A percentile compares a stretch with the other conserved stretches of the same genome.
phyloP scores from a whole-genome alignment of 2,329 filamentous ascomycete species.

The Ramularia endophylla region DNA sequence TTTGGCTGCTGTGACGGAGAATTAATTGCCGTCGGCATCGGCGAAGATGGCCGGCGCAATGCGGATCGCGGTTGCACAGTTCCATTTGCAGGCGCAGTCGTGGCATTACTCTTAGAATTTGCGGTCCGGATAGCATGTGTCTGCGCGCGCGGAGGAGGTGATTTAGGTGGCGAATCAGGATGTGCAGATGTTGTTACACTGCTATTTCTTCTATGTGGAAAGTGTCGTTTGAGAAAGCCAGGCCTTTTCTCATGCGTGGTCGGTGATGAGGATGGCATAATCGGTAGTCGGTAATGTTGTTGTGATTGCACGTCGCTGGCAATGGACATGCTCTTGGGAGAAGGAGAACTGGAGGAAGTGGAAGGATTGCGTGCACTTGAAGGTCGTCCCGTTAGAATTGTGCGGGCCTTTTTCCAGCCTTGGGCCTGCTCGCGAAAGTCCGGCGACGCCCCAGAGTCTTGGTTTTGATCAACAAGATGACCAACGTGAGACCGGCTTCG shows the following conservation, averaged over 20 bases:
- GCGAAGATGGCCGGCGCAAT: background rate
- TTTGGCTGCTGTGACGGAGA: too few relatives aligned
- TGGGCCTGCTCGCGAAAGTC: too few relatives aligned
- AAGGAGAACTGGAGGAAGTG: constrained; percentile 6
- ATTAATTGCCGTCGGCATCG: too few relatives aligned
- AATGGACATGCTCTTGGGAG: constrained; percentile 9
- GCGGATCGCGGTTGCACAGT: background rate
- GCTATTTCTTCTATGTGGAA: constrained; percentile 16
- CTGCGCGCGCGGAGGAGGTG: constrained; percentile 6
- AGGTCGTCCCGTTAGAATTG: background rate
- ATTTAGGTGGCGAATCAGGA: background rate
- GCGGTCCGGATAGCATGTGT: background rate
- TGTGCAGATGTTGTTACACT: constrained; percentile 3
- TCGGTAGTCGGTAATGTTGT: constrained; percentile 9
- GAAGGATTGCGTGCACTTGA: constrained; percentile 5
- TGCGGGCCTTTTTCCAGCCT: constrained; percentile 6
- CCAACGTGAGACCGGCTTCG: too few relatives aligned
- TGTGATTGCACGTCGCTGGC: constrained; percentile 11
- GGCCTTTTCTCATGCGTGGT: constrained; percentile 16
- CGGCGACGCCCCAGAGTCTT: too few relatives aligned
- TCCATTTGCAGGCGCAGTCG: background rate
- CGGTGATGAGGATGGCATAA: constrained; percentile 10
- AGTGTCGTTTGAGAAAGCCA: constrained; percentile 17
- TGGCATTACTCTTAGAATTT: background rate
- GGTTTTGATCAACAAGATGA: too few relatives aligned